Evolutionary conservation across 1,284 basidiomycete genomes (phyloP), one percentile per base, ranked within the genome.

Genomic region (Volvariella surrecta): DNA sequence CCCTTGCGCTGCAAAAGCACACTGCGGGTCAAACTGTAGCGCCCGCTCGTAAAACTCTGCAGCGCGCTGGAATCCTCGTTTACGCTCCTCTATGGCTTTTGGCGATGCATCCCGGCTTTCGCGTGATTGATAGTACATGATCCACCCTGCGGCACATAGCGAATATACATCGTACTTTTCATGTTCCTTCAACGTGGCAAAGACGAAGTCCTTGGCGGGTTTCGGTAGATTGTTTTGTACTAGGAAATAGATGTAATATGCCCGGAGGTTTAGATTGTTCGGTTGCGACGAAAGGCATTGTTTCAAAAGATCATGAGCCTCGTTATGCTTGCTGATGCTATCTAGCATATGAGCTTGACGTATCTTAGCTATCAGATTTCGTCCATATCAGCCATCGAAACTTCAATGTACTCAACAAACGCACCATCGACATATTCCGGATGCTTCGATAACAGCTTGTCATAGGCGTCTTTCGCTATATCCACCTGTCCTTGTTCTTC

Each of bases 41-140:
- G 91, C 93, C 55, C 90, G 90, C 58, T 93, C 89, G 56, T 89
- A 97, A 50, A 89, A 88, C 57, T 95, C 91, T 1, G 89, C 87
- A 8, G 86, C 77, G 13, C 89, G 73, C 43, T 82, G 74, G 66
- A 89, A 96, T 22, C 80, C 77, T 40, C 80, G 79, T 46, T 74
- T 74, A 28, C 89, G 78, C 43, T 94, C 90, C 32, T 85, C 78
- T 15, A 73, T 54, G 40, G 73, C 81, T 52, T 77, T 77, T 19
- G 70, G 60, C 32, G 64, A 71, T 3, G 62, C 59, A 44, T 81
- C 81, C 34, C 76, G 71, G 55, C 67, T 82, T 60, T 96, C 93
- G 21, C 93, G 76, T 3, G 89, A 84, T 50, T 89, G 79, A 39
- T 85, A 69, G 58, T 92, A 96, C 54, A 82, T 72, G 32, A 95